These are phyloP conservation scores for Mikania micrantha DNA, from an alignment of 129 eudicot genomes.

Conservation along the genomic window DNA sequence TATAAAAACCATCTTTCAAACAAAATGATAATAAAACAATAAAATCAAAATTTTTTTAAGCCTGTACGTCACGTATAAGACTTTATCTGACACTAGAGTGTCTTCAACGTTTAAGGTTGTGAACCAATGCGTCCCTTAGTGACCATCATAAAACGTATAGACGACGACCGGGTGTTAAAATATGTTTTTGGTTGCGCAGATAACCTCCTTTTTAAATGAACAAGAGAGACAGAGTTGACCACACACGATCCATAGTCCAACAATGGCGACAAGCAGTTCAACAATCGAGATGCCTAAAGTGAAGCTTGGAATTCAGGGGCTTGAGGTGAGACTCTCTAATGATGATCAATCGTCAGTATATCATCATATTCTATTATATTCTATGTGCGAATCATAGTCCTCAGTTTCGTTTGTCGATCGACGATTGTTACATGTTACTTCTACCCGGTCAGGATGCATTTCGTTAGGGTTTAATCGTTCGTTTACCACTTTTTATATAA, in stretches of 20 bases:
- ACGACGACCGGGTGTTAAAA: no score
- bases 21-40: no score
- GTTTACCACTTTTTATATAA: neutral
- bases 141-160: no score
- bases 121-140: no score
- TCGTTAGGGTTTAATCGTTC: neutral
- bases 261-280: slow-evolving; percentile 16
- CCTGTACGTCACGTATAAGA: no score
- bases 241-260: neutral
- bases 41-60: no score
- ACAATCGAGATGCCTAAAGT: slow-evolving; percentile 24
- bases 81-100: no score
- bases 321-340: slow-evolving; percentile 19
- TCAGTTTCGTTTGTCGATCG: neutral
- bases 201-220: no score
- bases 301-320: slow-evolving; percentile 29
- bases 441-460: neutral
- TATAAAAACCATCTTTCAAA: no score
- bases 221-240: neutral
- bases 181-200: no score
- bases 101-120: no score
- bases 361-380: neutral
- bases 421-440: neutral
- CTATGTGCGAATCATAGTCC: neutral
- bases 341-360: neutral